phyloP scores from a whole-genome alignment of 441 rosid species.

The Macaranga tanarius region DNA sequence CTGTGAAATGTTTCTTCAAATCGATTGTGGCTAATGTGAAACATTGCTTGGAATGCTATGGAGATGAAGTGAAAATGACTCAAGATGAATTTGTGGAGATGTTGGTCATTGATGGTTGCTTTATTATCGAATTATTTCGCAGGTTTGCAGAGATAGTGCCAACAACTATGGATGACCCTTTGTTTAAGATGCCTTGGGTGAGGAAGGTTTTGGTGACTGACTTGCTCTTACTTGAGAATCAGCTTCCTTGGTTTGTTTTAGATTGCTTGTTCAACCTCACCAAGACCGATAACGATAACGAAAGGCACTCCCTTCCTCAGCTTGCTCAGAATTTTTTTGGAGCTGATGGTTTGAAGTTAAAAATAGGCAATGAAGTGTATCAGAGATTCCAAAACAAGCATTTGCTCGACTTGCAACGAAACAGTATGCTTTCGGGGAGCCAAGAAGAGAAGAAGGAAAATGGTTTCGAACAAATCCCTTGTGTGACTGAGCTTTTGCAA shows the following conservation, averaged over 20 bases:
- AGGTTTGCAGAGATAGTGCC: not conserved
- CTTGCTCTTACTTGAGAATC: not conserved
- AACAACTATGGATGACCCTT: not conserved
- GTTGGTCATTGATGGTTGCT: not conserved
- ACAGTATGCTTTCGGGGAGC: not conserved
- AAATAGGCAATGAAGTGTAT: not conserved
- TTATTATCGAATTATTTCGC: not conserved
- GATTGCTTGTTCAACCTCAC: not conserved
- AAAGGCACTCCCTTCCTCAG: not conserved
- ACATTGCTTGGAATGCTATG: not conserved
- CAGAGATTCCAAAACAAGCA: not conserved
- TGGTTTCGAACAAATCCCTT: not conserved
- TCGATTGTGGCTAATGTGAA: not conserved
- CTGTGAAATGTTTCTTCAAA: not conserved
- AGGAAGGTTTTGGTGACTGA: not conserved
- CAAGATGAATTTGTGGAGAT: not conserved
- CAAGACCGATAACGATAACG: not conserved
- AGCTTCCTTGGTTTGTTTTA: constrained; percentile 4
- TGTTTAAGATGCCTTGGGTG: constrained; percentile 1
- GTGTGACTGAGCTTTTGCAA: not conserved
- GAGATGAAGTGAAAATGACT: not conserved
- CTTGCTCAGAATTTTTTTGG: not conserved
- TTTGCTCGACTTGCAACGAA: not conserved
- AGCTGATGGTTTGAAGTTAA: not conserved
- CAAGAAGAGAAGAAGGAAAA: too few relatives aligned